These are phyloP conservation scores for Kazachstania sp. DNA, from an alignment of 1,139 yeast species.

Conservation along the genomic window DNA sequence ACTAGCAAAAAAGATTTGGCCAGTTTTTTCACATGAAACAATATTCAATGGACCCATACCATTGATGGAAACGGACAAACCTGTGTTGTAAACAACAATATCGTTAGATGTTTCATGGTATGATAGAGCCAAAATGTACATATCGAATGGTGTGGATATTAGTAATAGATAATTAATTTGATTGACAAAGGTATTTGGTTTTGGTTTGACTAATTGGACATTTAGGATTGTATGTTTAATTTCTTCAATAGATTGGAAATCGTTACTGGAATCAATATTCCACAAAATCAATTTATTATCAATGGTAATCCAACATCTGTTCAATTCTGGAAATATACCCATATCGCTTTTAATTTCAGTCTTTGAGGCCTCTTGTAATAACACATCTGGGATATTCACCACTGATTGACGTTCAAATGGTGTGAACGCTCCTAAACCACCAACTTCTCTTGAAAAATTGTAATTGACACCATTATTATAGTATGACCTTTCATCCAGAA, in stretches of 20 bases:
- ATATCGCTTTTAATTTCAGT: slow-evolving; percentile 63
- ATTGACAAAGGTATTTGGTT: slow-evolving; percentile 69
- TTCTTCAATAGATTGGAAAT: slow-evolving; percentile 75
- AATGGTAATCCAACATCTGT: slow-evolving; percentile 79
- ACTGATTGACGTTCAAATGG: slow-evolving; percentile 69
- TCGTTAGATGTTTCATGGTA: slow-evolving; percentile 43
- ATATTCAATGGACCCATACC: slow-evolving; percentile 69
- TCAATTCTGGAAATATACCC: slow-evolving; percentile 78
- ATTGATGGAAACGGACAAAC: slow-evolving; percentile 67
- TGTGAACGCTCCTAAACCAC: slow-evolving; percentile 45
- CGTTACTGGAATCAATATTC: slow-evolving; percentile 57
- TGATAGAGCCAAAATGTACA: slow-evolving; percentile 69
- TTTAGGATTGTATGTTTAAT: slow-evolving; percentile 69
- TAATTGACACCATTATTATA: slow-evolving; percentile 38
- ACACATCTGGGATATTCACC: slow-evolving; percentile 71
- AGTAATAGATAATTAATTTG: slow-evolving; percentile 64
- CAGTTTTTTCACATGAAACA: slow-evolving; percentile 50
- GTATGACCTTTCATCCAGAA: slow-evolving; percentile 35
- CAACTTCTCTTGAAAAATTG: slow-evolving; percentile 33
- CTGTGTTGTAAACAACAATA: slow-evolving; percentile 72
- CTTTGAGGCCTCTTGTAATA: slow-evolving; percentile 60
- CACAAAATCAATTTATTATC: slow-evolving; percentile 80
- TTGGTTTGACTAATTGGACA: slow-evolving; percentile 72
- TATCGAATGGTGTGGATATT: slow-evolving; percentile 72
- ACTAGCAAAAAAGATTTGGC: slow-evolving; percentile 79